Evolutionary conservation across 2,329 filamentous ascomycete species (phyloP).

Genomic region (Aspergillus costaricaensis): DNA sequence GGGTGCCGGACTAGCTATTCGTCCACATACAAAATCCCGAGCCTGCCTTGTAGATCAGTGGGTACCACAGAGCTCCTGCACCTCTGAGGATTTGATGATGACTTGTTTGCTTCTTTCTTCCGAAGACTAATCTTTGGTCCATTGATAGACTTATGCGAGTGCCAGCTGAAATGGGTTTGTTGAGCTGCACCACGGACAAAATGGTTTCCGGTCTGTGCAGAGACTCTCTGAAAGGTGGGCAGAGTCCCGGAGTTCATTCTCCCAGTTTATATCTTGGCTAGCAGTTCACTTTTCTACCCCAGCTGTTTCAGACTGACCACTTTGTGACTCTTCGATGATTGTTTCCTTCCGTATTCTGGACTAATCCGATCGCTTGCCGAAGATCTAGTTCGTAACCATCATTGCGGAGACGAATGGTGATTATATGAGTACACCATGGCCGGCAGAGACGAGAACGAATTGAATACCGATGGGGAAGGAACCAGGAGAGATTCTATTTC

Average conservation of each 20-base stretch:
- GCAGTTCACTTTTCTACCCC: no score
- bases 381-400: neutral
- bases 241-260: neutral
- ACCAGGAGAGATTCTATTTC: neutral
- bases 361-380: neutral
- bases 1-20: neutral
- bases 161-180: neutral
- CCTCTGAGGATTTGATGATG: neutral
- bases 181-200: neutral
- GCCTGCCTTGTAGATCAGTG: constrained; percentile 1
- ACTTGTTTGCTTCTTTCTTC: neutral
- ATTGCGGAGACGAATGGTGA: neutral
- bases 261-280: neutral
- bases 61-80: neutral
- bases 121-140: neutral
- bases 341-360: neutral
- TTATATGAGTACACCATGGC: neutral
- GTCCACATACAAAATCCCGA: neutral
- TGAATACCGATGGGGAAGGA: no score
- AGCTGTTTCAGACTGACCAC: no score
- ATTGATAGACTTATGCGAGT: neutral
- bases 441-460: neutral
- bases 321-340: neutral
- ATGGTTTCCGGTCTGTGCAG: neutral
- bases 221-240: neutral